Evolutionary conservation across 2,329 filamentous ascomycete species (phyloP).

Genomic region (Venturia oleaginea): DNA sequence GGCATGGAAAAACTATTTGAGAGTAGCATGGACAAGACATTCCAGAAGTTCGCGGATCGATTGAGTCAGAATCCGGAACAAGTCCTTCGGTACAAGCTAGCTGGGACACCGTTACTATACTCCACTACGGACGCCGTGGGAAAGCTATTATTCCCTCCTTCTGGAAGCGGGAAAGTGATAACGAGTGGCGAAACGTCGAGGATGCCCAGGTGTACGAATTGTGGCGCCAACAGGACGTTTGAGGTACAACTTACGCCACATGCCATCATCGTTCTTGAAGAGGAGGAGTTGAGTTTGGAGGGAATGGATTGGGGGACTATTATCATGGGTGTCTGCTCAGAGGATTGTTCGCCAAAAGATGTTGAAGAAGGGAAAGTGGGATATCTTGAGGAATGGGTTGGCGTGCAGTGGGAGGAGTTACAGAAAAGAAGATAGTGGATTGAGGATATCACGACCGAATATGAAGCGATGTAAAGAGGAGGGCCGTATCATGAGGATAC

Average conservation of each 20-base stretch:
- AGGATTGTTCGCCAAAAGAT: conserved; percentile 60
- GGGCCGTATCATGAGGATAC: background rate
- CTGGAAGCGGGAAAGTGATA: conserved; percentile 24
- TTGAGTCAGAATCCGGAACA: conserved; percentile 43
- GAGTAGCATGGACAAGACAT: conserved; percentile 39
- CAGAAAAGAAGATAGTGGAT: conserved; percentile 15
- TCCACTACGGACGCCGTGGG: conserved; percentile 68
- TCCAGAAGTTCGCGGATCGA: conserved; percentile 44
- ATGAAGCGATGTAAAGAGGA: background rate
- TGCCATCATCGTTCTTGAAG: conserved; percentile 81
- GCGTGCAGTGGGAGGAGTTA: conserved; percentile 92
- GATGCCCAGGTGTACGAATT: conserved; percentile 69
- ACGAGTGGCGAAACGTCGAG: conserved; percentile 26
- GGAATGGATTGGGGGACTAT: conserved; percentile 99
- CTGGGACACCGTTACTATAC: conserved; percentile 58
- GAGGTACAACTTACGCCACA: conserved; percentile 90
- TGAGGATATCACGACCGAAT: background rate
- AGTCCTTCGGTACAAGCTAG: conserved; percentile 41
- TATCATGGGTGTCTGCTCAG: conserved; percentile 73
- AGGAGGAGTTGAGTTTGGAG: conserved; percentile 54
- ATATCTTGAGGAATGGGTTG: conserved; percentile 93
- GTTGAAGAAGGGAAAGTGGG: conserved; percentile 55
- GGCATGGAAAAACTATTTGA: conserved; percentile 39
- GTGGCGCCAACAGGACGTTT: conserved; percentile 67
- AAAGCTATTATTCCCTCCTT: conserved; percentile 42